Base-by-base conservation (phyloP, 2,329 filamentous ascomycete species). In the Lachnellula arida region DNA sequence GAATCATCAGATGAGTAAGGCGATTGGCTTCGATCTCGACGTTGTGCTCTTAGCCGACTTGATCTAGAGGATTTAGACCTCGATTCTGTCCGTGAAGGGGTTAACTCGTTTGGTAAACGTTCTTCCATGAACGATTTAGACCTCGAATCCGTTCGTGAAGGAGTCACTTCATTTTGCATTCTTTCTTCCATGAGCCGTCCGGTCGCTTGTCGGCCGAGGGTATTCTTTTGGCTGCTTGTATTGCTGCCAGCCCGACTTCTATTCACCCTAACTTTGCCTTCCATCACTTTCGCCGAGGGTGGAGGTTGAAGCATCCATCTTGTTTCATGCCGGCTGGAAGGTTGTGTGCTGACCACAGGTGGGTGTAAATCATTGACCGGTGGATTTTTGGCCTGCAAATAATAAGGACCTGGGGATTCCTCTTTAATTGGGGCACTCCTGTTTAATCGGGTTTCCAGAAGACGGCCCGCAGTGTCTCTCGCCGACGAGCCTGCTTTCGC, bases 221-320 rank as follows among this genome's bases (percentile, higher is more conserved):
- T 54, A 25, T 59, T 62, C 5, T 59, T 82, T 15, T 75, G 72
- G 61, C 81, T 86, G 42, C 67, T 69, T 4, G 61, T 63, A 53
- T 64, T 65, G 46, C 68, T 70, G 19, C 59, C 63, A 5, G 68
- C 82, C 22, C 76, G 57, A 46, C 82, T 86, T 53, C 85, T 76
- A 65, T 79, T 82, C 19, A 87, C 85, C 32, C 84, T 82, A 37
- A 89, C 82, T 70, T 92, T 94, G 62, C 91, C 92, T 61, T 88
- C 88, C 92, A 97, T 97, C 57, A 96, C 79, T 70, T 87, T 91
- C 55, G 92, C 91, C 35, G 87, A 83, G n/a, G 92, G 92, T 1
- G 91, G 91, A 2, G 92, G 92, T 68, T 96, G 90, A 51, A 96
- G 76, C 91, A 97, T 96, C 92, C 92, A 97, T 67, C 80, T 81